phyloP scores from a whole-genome alignment of 2,329 filamentous ascomycete species.

The Leptographium radiaticola region DNA sequence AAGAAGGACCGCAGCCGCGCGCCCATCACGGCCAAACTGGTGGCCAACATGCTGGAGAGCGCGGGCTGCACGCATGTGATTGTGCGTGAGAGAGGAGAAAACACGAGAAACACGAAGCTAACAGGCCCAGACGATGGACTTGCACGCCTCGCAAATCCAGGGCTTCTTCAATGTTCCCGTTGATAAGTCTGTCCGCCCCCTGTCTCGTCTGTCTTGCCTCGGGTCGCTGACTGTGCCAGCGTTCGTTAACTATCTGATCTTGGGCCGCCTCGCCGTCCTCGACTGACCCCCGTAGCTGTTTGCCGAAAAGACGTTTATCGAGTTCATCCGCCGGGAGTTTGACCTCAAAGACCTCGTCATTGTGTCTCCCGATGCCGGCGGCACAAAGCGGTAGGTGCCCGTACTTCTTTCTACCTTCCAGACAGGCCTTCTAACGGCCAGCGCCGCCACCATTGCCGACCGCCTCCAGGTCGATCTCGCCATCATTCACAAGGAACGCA shows the following conservation, averaged over 20 bases:
- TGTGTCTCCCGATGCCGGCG: slow-evolving; percentile 84
- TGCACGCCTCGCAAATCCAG: slow-evolving; percentile 54
- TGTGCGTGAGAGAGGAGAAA: slow-evolving; percentile 23
- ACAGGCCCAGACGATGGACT: slow-evolving; percentile 59
- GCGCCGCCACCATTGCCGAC: slow-evolving; percentile 55
- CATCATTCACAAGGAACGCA: slow-evolving; percentile 90
- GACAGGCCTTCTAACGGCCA: not conserved
- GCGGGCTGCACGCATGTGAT: slow-evolving; percentile 69
- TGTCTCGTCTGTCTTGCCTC: not conserved
- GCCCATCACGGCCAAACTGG: slow-evolving; percentile 85
- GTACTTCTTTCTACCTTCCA: not conserved
- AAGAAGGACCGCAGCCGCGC: slow-evolving; percentile 90
- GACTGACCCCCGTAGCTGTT: slow-evolving; percentile 53
- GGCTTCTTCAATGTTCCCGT: slow-evolving; percentile 80
- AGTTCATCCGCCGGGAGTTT: slow-evolving; percentile 82
- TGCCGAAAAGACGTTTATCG: slow-evolving; percentile 78
- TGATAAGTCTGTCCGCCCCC: slow-evolving; percentile 13
- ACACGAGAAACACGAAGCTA: no score
- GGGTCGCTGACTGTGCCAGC: not conserved
- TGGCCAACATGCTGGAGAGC: slow-evolving; percentile 94
- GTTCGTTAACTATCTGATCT: not conserved
- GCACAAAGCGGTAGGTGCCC: slow-evolving; percentile 58
- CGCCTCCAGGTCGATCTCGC: slow-evolving; percentile 81
- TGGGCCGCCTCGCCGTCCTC: no score
- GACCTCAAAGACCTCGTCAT: slow-evolving; percentile 67